A percentile compares a stretch with the other conserved stretches of the same genome.
These are phyloP conservation scores for Evernia prunastri DNA, from an alignment of 495 filamentous ascomycete genomes.

Conservation along the genomic window DNA sequence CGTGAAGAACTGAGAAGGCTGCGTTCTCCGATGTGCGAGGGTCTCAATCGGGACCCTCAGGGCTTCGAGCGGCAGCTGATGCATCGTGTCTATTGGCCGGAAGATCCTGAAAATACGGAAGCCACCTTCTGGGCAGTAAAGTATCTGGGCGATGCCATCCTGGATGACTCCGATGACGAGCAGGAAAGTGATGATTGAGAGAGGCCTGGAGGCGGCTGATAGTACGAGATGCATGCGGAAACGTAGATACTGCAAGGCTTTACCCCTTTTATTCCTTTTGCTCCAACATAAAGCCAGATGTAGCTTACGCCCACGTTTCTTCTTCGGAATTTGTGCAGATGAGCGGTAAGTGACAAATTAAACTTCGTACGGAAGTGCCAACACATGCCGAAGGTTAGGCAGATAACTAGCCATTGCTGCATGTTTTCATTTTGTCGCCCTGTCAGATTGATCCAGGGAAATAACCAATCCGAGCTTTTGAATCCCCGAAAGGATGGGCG, in stretches of 20 bases:
- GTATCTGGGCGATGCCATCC: background rate
- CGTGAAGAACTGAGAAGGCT: background rate
- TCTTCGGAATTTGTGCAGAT: too few relatives aligned
- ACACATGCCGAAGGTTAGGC: too few relatives aligned
- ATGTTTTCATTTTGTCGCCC: too few relatives aligned
- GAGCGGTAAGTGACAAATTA: too few relatives aligned
- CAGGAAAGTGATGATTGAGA: background rate
- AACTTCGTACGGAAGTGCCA: too few relatives aligned
- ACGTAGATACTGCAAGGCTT: background rate
- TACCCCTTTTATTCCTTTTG: background rate
- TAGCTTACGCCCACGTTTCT: too few relatives aligned
- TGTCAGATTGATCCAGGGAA: too few relatives aligned
- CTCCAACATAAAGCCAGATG: too few relatives aligned
- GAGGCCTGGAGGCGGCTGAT: background rate
- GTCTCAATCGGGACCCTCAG: background rate
- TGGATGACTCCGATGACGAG: background rate
- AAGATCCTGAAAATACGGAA: background rate
- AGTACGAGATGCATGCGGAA: background rate
- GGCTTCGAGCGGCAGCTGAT: conserved; percentile 3
- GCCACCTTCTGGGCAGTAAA: background rate
- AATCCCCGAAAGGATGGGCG: too few relatives aligned
- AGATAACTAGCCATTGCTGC: too few relatives aligned
- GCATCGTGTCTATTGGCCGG: conserved; percentile 1
- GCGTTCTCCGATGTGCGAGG: background rate
- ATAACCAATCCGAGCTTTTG: too few relatives aligned